Evolutionary conservation across 2,329 filamentous ascomycete species (phyloP).

Genomic region (Clonostachys solani): DNA sequence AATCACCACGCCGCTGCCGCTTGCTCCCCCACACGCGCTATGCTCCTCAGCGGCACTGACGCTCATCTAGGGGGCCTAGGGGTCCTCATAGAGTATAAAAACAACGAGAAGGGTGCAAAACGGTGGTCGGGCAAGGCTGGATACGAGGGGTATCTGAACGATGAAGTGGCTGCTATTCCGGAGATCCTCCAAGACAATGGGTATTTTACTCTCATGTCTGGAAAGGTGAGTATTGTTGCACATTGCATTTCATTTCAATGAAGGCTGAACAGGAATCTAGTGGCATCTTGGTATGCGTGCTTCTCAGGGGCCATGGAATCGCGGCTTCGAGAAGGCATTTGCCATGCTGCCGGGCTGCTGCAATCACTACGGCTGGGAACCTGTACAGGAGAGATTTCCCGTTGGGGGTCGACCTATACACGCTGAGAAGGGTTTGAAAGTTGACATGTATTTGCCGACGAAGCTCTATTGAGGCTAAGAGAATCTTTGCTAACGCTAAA

Average conservation of each 20-base stretch:
- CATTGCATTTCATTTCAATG: no score
- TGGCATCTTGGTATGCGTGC: slow-evolving; percentile 59
- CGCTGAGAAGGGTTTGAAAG: not conserved
- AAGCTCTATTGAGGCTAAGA: no score
- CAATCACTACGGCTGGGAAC: slow-evolving; percentile 34
- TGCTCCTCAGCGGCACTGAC: slow-evolving; percentile 57
- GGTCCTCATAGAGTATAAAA: slow-evolving; percentile 46
- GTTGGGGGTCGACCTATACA: not conserved
- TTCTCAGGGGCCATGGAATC: slow-evolving; percentile 48
- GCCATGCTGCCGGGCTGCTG: slow-evolving; percentile 56
- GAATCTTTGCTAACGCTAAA: no score
- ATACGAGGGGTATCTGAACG: slow-evolving; percentile 57
- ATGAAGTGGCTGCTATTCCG: slow-evolving; percentile 51
- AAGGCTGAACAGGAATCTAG: not conserved
- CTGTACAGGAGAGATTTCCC: slow-evolving; percentile 3
- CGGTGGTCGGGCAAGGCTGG: slow-evolving; percentile 21
- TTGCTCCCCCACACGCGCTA: slow-evolving; percentile 60
- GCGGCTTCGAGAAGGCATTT: slow-evolving; percentile 53
- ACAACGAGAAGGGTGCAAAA: slow-evolving; percentile 12
- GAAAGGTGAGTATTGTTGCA: slow-evolving; percentile 29
- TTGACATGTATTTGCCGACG: slow-evolving; percentile 22
- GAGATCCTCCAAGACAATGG: slow-evolving; percentile 54
- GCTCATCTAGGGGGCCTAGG: slow-evolving; percentile 56
- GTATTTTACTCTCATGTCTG: slow-evolving; percentile 56
- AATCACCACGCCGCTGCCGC: slow-evolving; percentile 63